Conservation (phyloP, 495 filamentous ascomycete genomes). For the Aspergillus egyptiacus region DNA sequence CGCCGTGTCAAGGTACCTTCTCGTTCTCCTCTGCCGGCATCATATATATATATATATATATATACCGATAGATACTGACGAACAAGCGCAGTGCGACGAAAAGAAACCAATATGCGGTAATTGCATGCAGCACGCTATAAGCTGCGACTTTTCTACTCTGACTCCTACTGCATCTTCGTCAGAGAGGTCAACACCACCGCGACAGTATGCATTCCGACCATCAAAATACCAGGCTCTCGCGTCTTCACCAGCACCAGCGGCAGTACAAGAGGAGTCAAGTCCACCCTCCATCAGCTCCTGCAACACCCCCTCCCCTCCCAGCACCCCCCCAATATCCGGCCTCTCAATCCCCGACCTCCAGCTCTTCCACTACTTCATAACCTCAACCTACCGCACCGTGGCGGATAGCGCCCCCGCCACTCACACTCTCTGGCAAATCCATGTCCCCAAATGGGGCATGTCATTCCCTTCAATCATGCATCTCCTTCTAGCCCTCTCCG, state of each 20-base stretch:
- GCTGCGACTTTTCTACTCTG: conserved; percentile 25
- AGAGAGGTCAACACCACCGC: neutral
- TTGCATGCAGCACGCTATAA: conserved; percentile 27
- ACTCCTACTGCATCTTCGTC: conserved; percentile 6
- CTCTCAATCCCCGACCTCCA: conserved; percentile 26
- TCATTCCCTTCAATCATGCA: conserved; percentile 41
- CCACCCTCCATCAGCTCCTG: too few species aligned
- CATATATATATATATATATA: too few species aligned
- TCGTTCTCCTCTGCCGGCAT: neutral
- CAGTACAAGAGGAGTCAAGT: neutral
- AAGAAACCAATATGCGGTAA: conserved; percentile 31
- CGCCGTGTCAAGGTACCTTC: conserved; percentile 25
- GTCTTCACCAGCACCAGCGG: neutral
- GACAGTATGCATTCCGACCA: conserved; percentile 20
- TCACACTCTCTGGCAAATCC: conserved; percentile 30
- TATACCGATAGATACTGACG: neutral
- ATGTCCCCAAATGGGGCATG: conserved; percentile 38
- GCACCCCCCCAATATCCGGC: conserved; percentile 4
- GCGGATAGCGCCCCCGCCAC: conserved; percentile 6
- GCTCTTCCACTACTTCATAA: conserved; percentile 22
- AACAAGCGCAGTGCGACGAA: conserved; percentile 33
- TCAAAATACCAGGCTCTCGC: conserved; percentile 19
- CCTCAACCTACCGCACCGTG: conserved; percentile 15
- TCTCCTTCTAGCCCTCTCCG: conserved; percentile 39
- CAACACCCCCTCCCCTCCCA: too few species aligned